phyloP scores from a whole-genome alignment of 768 basidiomycete genomes.

The Amanita rimosa region DNA sequence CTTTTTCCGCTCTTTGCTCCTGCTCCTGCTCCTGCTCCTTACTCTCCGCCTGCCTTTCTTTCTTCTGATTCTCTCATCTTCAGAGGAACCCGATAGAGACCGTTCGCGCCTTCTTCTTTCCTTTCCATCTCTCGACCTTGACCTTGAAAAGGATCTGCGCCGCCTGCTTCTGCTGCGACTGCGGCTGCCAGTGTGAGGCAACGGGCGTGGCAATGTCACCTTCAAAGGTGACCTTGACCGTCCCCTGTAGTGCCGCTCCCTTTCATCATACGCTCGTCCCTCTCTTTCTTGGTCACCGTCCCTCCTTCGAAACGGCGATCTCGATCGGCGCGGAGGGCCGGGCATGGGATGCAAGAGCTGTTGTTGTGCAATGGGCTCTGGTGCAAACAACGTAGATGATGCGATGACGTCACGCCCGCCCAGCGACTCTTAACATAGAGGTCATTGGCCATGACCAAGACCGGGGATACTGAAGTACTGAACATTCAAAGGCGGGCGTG shows the following conservation, averaged over 20 bases:
- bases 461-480: too few relatives aligned
- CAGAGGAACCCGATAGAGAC: conserved; percentile 27
- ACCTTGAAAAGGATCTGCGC: conserved; percentile 17
- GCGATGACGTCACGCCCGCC: conserved; percentile 2
- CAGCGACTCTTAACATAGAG: too few relatives aligned
- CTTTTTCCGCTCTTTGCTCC: conserved; percentile 31
- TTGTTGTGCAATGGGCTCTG: conserved; percentile 2
- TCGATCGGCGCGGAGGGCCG: not conserved
- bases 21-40: conserved; percentile 31
- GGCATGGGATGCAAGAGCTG: too few relatives aligned
- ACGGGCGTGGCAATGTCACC: conserved; percentile 4
- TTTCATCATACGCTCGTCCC: conserved; percentile 4
- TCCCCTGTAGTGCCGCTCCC: not conserved
- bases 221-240: conserved; percentile 5
- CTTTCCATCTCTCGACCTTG: conserved; percentile 20
- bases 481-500: not conserved
- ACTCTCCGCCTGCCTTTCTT: conserved; percentile 28
- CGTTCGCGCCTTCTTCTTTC: conserved; percentile 11
- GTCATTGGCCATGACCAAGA: too few relatives aligned
- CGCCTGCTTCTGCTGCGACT: conserved; percentile 22
- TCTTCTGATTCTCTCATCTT: conserved; percentile 26
- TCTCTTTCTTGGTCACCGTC: not conserved
- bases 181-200: not conserved
- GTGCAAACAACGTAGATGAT: not conserved
- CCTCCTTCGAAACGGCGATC: conserved; percentile 2